Evolutionary conservation across 1,284 basidiomycete species (phyloP), one percentile per base, ranked within the genome.

Genomic region (Papiliotrema fonsecae): DNA sequence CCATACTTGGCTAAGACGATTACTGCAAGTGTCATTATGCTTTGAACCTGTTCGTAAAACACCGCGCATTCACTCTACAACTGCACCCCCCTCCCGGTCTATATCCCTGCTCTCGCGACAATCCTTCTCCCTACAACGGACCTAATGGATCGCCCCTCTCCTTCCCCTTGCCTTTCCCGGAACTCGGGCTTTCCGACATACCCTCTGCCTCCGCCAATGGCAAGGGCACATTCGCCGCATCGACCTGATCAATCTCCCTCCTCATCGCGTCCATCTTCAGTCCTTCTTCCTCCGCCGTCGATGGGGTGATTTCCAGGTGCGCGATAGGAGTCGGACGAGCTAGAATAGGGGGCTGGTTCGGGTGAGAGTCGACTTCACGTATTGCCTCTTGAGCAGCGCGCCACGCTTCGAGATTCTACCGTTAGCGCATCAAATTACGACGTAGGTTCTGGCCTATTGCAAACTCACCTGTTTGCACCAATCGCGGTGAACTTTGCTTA

Each of bases 341-440:
- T 9, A 42, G 18, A 19, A 41, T 41, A 11, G 61, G 61, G 4
- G 56, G 51, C 42, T 78, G 80, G 68, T 92, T 94, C 31, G 87
- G 89, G 70, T 94, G 90, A 56, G 85, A 82, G 42, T 88, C 85
- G 67, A 98, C 91, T 67, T 84, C 85, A 41, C 83, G 82, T 57
- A 96, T 88, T 63, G 93, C 91, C 56, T 81, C 81, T 77, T 91
- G 91, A 10, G 91, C 94, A 61, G 90, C 89, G 75, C 96, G 86
- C 94, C 94, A 98, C 47, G 87, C 88, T 65, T 94, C 88, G 49
- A 97, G 78, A 73, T 97, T 97, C 91, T 96, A 63, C 19, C 46
- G 41, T 51, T 39, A 49, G 40, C 51, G 42, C n/a, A 21, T 25
- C 27, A 32, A 6, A 7, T 32, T 37, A 13, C 13, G 25, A 14